Evolutionary conservation across 2,329 filamentous ascomycete species (phyloP), one percentile per base, ranked within the genome.

Genomic region (Ophiostoma novo-ulmi): DNA sequence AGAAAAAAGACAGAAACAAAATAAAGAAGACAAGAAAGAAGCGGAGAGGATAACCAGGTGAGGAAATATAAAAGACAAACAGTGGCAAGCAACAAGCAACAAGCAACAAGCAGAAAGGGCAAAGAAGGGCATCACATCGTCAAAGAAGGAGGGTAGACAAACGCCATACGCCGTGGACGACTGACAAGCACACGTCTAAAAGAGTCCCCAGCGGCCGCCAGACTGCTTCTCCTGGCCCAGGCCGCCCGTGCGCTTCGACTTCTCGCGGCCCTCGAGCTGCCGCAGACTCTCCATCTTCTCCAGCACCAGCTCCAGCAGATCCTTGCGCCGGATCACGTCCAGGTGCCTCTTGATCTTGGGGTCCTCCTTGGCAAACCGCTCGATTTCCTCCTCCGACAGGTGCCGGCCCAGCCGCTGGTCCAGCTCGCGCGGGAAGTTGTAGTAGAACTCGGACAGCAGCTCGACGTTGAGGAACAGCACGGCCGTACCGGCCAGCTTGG

Each of bases 391-490:
- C 70, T 91, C 88, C 44, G 88, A 87, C 72, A 97, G 84, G 75
- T 93, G 90, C 36, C 93, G 88, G 65, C 94, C 93, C 13, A 99
- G 89, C 44, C 94, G 88, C 72, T 90, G 83, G 79, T 99, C 95
- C 14, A 99, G 86, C 78, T 97, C 93, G 55, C 95, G 88, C 0
- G 95, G 95, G 80, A 99, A 99, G 78, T 95, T 93, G 81, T 97
- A 97, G 82, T 97, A 97, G 79, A 98, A 99, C 77, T 99, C 97
- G 1, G 92, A 94, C 22, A 99, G 87, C 26, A 99, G 86, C 81
- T 99, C 96, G 13, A 98, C 95, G 77, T 99, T 97, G 39, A 99
- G 86, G 84, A 99, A 99, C 0, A 99, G 87, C 10, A 99, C 95
- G 1, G 95, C 94, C 0, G 95, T 99, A 1, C 93, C 91, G 3